Percentiles rank a stretch among this genome's conserved stretches.
These are phyloP conservation scores for Gossypium arboreum DNA, from an alignment of 345 rosid genomes.

Conservation along the genomic window DNA sequence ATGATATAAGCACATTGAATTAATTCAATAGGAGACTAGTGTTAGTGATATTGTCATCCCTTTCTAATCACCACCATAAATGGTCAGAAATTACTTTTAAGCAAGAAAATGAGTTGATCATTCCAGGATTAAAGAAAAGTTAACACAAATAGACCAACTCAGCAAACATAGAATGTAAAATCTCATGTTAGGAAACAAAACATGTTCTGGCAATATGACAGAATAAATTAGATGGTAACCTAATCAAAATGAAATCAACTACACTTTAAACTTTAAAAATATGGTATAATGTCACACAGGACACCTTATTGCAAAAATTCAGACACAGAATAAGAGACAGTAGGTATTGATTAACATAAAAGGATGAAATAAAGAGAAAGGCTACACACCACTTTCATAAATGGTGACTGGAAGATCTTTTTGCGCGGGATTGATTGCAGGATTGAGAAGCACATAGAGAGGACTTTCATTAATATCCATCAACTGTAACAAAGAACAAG, in stretches of 20 bases:
- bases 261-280: background rate
- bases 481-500: constrained; percentile 47
- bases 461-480: constrained; percentile 97
- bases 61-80: background rate
- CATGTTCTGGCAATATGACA: background rate
- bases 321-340: background rate
- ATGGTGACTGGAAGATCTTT: constrained; percentile 93
- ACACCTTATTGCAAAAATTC: background rate
- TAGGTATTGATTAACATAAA: background rate
- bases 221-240: background rate
- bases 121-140: background rate
- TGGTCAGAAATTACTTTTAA: background rate
- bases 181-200: background rate
- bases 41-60: background rate
- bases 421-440: constrained; percentile 75
- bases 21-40: background rate
- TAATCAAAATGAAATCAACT: background rate
- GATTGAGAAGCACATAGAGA: constrained; percentile 83
- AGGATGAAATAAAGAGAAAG: background rate
- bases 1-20: background rate
- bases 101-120: background rate
- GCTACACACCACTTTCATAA: constrained; percentile 71
- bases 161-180: background rate
- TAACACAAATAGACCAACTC: background rate
- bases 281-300: background rate